Evolutionary conservation across 176 grass and related monocot genomes (phyloP).

Genomic region (Leersia perrieri): DNA sequence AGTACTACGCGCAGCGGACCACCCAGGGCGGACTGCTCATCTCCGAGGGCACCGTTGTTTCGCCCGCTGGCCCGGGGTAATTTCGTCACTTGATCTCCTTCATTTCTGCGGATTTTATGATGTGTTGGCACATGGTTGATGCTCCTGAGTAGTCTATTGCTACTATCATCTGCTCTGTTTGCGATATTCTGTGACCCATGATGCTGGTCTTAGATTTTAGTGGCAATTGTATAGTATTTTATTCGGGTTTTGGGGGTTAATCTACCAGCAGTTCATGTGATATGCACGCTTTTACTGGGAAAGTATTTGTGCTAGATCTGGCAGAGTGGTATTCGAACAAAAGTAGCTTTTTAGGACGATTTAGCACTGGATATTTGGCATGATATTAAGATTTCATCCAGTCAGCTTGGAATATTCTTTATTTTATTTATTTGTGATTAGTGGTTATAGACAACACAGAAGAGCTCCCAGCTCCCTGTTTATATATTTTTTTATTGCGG

Average conservation of each 20-base stretch:
- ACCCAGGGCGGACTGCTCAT: slow-evolving; percentile 85
- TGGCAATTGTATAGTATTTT: background rate
- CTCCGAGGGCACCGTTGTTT: slow-evolving; percentile 75
- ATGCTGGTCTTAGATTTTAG: background rate
- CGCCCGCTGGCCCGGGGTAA: slow-evolving; percentile 74
- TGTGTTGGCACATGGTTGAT: slow-evolving; percentile 19
- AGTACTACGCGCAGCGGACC: slow-evolving; percentile 82
- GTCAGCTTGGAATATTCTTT: background rate
- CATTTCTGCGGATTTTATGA: background rate
- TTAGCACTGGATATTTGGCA: background rate
- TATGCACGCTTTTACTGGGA: background rate
- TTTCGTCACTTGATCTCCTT: slow-evolving; percentile 12
- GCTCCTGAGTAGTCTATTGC: background rate
- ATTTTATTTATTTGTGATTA: background rate
- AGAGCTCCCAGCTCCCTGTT: background rate
- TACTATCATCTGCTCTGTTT: background rate
- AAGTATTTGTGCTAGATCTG: slow-evolving; percentile 19
- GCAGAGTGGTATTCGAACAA: background rate
- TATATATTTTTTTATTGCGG: no score
- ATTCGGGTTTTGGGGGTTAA: background rate
- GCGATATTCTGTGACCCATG: background rate
- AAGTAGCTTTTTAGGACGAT: background rate
- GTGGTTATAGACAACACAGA: background rate
- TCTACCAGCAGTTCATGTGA: background rate
- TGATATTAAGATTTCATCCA: background rate